These are phyloP conservation scores for Tympanopsis confertula DNA, from an alignment of 2,329 filamentous ascomycete genomes.

Conservation along the genomic window DNA sequence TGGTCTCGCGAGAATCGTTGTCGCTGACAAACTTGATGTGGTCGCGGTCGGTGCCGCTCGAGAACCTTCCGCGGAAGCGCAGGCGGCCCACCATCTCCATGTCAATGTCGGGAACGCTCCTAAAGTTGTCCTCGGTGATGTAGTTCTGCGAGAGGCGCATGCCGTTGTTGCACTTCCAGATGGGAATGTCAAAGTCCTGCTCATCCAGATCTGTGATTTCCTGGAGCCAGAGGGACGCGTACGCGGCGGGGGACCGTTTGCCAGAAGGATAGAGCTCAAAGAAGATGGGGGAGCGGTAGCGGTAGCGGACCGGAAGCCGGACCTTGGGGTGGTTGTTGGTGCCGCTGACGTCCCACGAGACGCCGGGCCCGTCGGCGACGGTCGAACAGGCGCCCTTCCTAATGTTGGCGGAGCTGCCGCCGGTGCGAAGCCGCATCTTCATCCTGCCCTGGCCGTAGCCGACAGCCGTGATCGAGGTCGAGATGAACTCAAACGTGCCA, in stretches of 20 bases:
- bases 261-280: slow-evolving; percentile 69
- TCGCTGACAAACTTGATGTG: slow-evolving; percentile 75
- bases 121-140: slow-evolving; percentile 68
- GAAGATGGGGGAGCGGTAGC: slow-evolving; percentile 80
- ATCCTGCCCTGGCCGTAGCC: slow-evolving; percentile 57
- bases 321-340: slow-evolving; percentile 31
- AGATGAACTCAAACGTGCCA: slow-evolving; percentile 81
- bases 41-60: slow-evolving; percentile 77
- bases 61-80: slow-evolving; percentile 71
- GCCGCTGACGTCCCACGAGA: slow-evolving; percentile 36
- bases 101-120: slow-evolving; percentile 59
- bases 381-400: slow-evolving; percentile 49
- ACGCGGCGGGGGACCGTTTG: slow-evolving; percentile 61
- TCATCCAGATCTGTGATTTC: slow-evolving; percentile 74
- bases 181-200: slow-evolving; percentile 70
- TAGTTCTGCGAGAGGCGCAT: slow-evolving; percentile 80
- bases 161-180: slow-evolving; percentile 72
- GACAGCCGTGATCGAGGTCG: slow-evolving; percentile 54
- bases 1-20: slow-evolving; percentile 83
- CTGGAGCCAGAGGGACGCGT: slow-evolving; percentile 75
- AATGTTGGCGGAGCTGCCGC: slow-evolving; percentile 67
- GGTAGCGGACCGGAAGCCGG: slow-evolving; percentile 76
- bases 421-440: slow-evolving; percentile 71
- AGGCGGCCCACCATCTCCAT: slow-evolving; percentile 72
- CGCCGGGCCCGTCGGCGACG: slow-evolving; percentile 39